A percentile compares a stretch with the other conserved stretches of the same genome.
Evolutionary conservation across 768 basidiomycete species (phyloP).

Genomic region (Rhodosporidiobolus odoratus): DNA sequence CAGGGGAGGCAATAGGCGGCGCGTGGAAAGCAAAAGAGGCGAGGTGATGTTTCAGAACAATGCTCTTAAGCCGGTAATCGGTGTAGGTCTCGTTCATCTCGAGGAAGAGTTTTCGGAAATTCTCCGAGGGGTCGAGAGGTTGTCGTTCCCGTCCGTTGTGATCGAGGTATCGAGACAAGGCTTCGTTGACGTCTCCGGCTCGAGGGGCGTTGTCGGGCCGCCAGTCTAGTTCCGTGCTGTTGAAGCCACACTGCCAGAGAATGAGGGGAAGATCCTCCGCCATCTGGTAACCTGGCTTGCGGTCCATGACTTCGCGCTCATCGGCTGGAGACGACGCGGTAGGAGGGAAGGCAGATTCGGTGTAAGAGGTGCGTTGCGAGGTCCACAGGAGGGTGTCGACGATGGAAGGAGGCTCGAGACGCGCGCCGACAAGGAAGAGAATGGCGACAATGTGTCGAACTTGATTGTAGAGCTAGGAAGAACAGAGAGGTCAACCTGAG

Average conservation of each 20-base stretch:
- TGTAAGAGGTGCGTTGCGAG: conserved; percentile 49
- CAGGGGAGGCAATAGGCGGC: neutral
- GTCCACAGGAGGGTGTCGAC: conserved; percentile 70
- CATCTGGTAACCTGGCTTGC: conserved; percentile 89
- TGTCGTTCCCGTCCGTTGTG: conserved; percentile 17
- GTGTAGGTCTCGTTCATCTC: conserved; percentile 35
- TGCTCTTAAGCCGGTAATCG: conserved; percentile 29
- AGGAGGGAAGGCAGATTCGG: conserved; percentile 44
- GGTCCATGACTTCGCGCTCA: conserved; percentile 44
- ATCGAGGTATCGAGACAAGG: conserved; percentile 41
- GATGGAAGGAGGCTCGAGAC: conserved; percentile 67
- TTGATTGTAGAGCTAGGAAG: conserved; percentile 69
- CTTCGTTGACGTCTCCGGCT: conserved; percentile 13
- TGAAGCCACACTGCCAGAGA: conserved; percentile 82
- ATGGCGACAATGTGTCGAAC: conserved; percentile 90
- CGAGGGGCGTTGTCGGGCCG: conserved; percentile 53
- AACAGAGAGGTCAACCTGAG: no score
- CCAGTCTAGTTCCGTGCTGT: conserved; percentile 66
- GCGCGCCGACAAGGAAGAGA: conserved; percentile 77
- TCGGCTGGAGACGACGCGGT: conserved; percentile 1
- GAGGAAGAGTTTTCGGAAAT: conserved; percentile 29
- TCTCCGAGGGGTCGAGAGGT: conserved; percentile 23
- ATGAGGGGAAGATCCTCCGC: conserved; percentile 84
- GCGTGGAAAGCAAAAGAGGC: conserved; percentile 25
- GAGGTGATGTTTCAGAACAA: conserved; percentile 37